Evolutionary conservation across 768 basidiomycete genomes (phyloP).

Genomic region (Guyanaporus albipodus): DNA sequence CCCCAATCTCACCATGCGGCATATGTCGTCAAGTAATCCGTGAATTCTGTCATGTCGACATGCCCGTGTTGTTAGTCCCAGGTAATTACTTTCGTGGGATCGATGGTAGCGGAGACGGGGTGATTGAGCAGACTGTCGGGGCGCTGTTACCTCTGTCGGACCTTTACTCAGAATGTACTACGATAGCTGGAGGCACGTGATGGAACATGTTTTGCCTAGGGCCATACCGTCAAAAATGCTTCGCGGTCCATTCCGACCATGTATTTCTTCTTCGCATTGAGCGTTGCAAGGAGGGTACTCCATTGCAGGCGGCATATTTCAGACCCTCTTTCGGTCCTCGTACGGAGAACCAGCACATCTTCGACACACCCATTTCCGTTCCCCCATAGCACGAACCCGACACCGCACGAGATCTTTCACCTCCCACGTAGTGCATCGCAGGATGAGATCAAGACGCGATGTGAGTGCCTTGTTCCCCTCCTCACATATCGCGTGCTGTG

Average conservation of each 20-base stretch:
- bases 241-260: slow-evolving; percentile 6
- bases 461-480: too few species aligned
- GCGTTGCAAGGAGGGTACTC: background rate
- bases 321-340: background rate
- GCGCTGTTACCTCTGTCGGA: background rate
- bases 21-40: slow-evolving; percentile 88
- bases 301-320: background rate
- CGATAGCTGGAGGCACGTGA: slow-evolving; percentile 1
- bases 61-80: slow-evolving; percentile 71
- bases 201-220: too few species aligned
- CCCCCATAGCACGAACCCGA: slow-evolving; percentile 50
- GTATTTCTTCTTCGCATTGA: background rate
- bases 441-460: slow-evolving; percentile 61
- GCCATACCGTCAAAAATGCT: too few species aligned
- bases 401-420: slow-evolving; percentile 73
- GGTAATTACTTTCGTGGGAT: slow-evolving; percentile 33
- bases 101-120: background rate
- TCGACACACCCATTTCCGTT: slow-evolving; percentile 39
- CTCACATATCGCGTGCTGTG: too few species aligned
- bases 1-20: slow-evolving; percentile 83
- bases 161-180: too few species aligned
- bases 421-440: slow-evolving; percentile 52
- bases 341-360: slow-evolving; percentile 11
- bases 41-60: slow-evolving; percentile 74
- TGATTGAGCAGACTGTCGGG: background rate